Evolutionary conservation across 345 rosid species (phyloP).

Genomic region (Pseudoturritis turrita): DNA sequence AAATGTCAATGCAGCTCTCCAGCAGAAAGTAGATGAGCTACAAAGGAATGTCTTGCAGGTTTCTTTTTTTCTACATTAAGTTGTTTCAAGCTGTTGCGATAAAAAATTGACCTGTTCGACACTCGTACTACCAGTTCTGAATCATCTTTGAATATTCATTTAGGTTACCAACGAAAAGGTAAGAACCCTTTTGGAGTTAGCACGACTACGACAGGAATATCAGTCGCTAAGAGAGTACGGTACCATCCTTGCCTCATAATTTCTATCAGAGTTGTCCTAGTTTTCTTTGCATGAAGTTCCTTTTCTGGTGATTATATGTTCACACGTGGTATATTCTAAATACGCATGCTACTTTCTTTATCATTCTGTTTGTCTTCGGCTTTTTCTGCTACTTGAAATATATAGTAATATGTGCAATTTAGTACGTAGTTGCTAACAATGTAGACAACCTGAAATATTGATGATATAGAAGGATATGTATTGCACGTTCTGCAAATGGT

Average conservation of each 20-base stretch:
- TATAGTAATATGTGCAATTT: not conserved
- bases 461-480: not conserved
- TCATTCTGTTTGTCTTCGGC: not conserved
- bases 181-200: slow-evolving; percentile 87
- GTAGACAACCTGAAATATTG: not conserved
- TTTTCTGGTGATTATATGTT: not conserved
- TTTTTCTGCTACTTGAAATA: not conserved
- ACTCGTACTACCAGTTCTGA: not conserved
- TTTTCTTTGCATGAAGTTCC: not conserved
- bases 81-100: slow-evolving; percentile 5
- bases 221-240: slow-evolving; percentile 63
- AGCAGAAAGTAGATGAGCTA: slow-evolving; percentile 81
- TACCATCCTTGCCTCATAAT: not conserved
- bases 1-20: slow-evolving; percentile 81
- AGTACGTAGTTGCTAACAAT: not conserved
- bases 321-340: not conserved
- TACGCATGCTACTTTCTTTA: not conserved
- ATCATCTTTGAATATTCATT: slow-evolving; percentile 7
- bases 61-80: not conserved
- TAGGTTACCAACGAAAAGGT: slow-evolving; percentile 98
- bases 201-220: slow-evolving; percentile 69
- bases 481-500: not conserved
- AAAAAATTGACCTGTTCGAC: not conserved
- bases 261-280: not conserved
- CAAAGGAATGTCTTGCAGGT: slow-evolving; percentile 88